A percentile compares a stretch with the other conserved stretches of the same genome.
These are phyloP conservation scores for Stropharia rugosoannulata DNA, from an alignment of 768 basidiomycete genomes.

Conservation along the genomic window DNA sequence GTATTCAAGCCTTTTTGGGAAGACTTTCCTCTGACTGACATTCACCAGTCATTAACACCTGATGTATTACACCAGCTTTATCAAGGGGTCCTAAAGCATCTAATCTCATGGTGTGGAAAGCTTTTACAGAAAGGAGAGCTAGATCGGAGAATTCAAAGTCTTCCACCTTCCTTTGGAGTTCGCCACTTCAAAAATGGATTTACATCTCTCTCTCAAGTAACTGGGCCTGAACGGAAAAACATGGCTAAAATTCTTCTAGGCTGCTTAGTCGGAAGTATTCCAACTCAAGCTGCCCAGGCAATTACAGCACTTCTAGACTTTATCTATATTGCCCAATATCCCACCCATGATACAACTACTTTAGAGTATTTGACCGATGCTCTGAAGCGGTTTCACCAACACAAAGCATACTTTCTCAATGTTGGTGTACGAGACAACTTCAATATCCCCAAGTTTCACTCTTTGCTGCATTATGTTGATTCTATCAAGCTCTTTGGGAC, in stretches of 20 bases:
- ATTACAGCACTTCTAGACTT: conserved; percentile 28
- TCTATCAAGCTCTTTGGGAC: conserved; percentile 24
- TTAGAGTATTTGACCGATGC: conserved; percentile 16
- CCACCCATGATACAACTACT: conserved; percentile 17
- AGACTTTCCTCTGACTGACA: conserved; percentile 15
- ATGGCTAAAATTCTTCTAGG: conserved; percentile 32
- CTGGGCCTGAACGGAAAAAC: conserved; percentile 11
- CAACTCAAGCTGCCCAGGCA: conserved; percentile 9
- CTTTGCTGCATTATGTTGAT: conserved; percentile 12
- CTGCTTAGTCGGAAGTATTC: conserved; percentile 22
- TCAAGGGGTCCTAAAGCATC: conserved; percentile 19
- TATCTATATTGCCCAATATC: conserved; percentile 27
- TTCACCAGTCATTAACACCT: conserved; percentile 14
- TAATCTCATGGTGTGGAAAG: conserved; percentile 12
- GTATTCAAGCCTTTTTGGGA: conserved; percentile 17
- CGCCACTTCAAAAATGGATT: conserved; percentile 41
- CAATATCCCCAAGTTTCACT: conserved; percentile 26
- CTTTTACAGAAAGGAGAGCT: conserved; percentile 5
- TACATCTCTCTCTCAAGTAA: conserved; percentile 36
- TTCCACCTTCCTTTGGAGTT: conserved; percentile 26
- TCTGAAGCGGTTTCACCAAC: conserved; percentile 10
- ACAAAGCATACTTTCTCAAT: conserved; percentile 16
- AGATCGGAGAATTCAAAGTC: conserved; percentile 28
- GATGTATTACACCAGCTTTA: conserved; percentile 21
- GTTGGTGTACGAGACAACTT: conserved; percentile 18